Evolutionary conservation across 2,329 filamentous ascomycete genomes (phyloP).

Genomic region (Chrysosporium keratinophilum): DNA sequence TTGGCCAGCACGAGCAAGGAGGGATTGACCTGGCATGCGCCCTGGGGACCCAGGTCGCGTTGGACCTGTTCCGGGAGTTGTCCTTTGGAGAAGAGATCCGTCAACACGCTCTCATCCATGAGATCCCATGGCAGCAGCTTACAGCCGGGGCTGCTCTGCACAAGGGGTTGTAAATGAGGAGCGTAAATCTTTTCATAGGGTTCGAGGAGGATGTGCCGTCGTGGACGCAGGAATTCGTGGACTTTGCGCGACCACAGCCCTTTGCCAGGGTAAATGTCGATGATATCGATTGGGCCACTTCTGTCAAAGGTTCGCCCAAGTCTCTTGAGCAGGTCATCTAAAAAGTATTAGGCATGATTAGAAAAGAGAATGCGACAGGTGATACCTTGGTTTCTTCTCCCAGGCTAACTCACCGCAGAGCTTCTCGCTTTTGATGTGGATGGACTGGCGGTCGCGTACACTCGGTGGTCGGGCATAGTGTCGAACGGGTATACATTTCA

Average conservation of each 20-base stretch:
- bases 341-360: neutral
- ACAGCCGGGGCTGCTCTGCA: conserved; percentile 40
- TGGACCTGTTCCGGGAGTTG: conserved; percentile 46
- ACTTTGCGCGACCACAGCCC: conserved; percentile 71
- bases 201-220: conserved; percentile 76
- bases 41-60: conserved; percentile 30
- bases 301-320: conserved; percentile 58
- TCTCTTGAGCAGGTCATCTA: conserved; percentile 59
- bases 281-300: conserved; percentile 68
- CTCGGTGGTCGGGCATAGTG: no score
- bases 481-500: no score
- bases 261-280: conserved; percentile 74
- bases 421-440: conserved; percentile 25
- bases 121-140: conserved; percentile 45
- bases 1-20: conserved; percentile 65
- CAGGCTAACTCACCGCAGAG: conserved; percentile 26
- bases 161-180: conserved; percentile 51
- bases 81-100: conserved; percentile 22
- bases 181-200: conserved; percentile 50
- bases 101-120: conserved; percentile 50
- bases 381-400: neutral
- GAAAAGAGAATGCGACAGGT: neutral
- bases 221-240: conserved; percentile 63
- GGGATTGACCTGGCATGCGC: conserved; percentile 50
- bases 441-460: neutral